Percentiles rank a stretch among this genome's conserved stretches.
These are phyloP conservation scores for Mangifera indica DNA, from an alignment of 345 rosid genomes.

Conservation along the genomic window DNA sequence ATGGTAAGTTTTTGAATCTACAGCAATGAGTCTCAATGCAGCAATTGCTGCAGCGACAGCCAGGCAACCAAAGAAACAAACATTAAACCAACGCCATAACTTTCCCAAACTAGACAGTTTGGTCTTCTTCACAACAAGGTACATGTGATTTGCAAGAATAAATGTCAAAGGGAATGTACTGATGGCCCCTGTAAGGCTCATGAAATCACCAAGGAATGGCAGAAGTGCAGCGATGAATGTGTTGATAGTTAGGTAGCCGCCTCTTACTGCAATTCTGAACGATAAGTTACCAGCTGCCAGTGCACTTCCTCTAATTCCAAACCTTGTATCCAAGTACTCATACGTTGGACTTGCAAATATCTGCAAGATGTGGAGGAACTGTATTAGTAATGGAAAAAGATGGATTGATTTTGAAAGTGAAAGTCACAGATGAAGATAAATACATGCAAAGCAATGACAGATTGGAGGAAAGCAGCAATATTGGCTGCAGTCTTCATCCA, in stretches of 20 bases:
- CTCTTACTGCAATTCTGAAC: conserved; percentile 66
- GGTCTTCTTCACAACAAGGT: conserved; percentile 51
- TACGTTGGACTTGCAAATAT: conserved; percentile 94
- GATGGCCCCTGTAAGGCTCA: conserved; percentile 87
- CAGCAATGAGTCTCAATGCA: conserved; percentile 68
- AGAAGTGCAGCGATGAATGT: conserved; percentile 79
- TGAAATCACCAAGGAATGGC: conserved; percentile 87
- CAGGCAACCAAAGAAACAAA: conserved; percentile 55
- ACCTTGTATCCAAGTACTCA: conserved; percentile 84
- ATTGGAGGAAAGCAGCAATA: conserved; percentile 73
- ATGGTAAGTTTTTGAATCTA: conserved; percentile 74
- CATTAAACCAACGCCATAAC: conserved; percentile 88
- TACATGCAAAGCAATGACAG: conserved; percentile 86
- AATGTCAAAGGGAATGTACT: conserved; percentile 93
- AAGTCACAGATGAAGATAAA: conserved; percentile 5
- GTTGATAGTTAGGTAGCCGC: conserved; percentile 66
- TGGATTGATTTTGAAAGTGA: neutral
- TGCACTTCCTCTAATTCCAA: conserved; percentile 67
- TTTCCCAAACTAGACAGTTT: conserved; percentile 47
- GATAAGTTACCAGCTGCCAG: conserved; percentile 47
- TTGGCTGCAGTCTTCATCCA: conserved; percentile 86
- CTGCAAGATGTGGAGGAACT: conserved; percentile 29
- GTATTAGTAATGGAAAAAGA: neutral
- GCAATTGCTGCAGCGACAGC: conserved; percentile 70
- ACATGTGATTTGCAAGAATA: conserved; percentile 94